Conservation (phyloP, 352 stramenopile species). For the Phytophthora meadii region DNA sequence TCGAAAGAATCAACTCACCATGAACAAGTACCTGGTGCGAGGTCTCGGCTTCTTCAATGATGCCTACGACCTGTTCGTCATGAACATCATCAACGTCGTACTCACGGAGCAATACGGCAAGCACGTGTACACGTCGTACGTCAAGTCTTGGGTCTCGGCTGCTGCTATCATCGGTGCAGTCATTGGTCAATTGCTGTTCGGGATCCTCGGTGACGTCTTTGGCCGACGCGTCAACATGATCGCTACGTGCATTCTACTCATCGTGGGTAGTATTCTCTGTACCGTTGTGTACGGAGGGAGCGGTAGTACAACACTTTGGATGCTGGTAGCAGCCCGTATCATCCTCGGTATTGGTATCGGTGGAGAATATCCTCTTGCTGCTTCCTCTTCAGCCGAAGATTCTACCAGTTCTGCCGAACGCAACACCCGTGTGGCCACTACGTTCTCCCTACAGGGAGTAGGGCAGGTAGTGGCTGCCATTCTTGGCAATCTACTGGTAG, state of each 20-base stretch:
- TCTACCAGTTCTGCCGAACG: slow-evolving; percentile 45
- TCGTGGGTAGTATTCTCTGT: slow-evolving; percentile 23
- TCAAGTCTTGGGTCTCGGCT: slow-evolving; percentile 70
- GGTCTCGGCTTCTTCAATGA: slow-evolving; percentile 81
- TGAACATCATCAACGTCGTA: slow-evolving; percentile 82
- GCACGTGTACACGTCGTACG: slow-evolving; percentile 60
- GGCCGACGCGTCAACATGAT: slow-evolving; percentile 34
- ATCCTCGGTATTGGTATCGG: slow-evolving; percentile 27
- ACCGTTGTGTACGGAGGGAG: slow-evolving; percentile 7
- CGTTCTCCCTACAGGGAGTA: slow-evolving; percentile 70
- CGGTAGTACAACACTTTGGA: slow-evolving; percentile 14
- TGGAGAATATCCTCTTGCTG: slow-evolving; percentile 47
- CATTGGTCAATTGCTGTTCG: slow-evolving; percentile 21
- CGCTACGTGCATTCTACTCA: slow-evolving; percentile 22
- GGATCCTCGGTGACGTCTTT: slow-evolving; percentile 27
- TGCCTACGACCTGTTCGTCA: slow-evolving; percentile 78
- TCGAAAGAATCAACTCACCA: slow-evolving; percentile 19
- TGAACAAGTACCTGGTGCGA: slow-evolving; percentile 71
- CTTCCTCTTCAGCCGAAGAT: slow-evolving; percentile 59
- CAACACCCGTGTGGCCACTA: slow-evolving; percentile 58
- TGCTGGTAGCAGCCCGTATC: slow-evolving; percentile 17
- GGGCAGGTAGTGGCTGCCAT: slow-evolving; percentile 56
- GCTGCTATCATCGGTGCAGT: slow-evolving; percentile 34
- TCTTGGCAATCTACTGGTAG: slow-evolving; percentile 63
- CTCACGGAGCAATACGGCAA: slow-evolving; percentile 72